Evolutionary conservation across 768 basidiomycete genomes (phyloP), one percentile per base, ranked within the genome.

Genomic region (Pisolithus tinctorius): DNA sequence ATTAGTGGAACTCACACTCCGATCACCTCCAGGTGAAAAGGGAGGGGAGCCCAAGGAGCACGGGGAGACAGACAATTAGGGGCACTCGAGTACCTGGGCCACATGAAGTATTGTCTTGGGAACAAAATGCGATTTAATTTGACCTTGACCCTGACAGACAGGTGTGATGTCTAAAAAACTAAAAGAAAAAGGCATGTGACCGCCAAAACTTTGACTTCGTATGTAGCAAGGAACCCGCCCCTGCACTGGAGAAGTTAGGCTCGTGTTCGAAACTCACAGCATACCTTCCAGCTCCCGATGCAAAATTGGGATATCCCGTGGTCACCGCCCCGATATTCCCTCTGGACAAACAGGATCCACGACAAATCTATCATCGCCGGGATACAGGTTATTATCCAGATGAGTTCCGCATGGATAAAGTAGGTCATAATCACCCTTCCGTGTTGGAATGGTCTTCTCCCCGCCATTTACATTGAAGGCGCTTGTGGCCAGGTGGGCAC

Each of bases 291-390:
- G 53, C 51, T 1, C 62, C 62, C 3, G 64, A 39, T 6, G 58
- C 41, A 40, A 58, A 50, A 47, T 58, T 64, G 0, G 7, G 47
- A 23, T 53, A 27, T 1, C 50, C 55, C 0, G 50, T 51, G 4
- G 58, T 63, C 17, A 49, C 14, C 54, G 11, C 17, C 11, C 60
- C 34, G 48, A 17, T 64, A 62, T 3, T 52, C 57, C 0, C 34
- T 40, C 34, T 55, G 53, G 4, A 53, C 57, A 31, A 63, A 63
- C 25, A 60, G n/a, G 60, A 47, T 63, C 59, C 3, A 54, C 56
- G 11, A 48, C 11, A 25, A 64, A 64, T 0, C n/a, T 14, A 38
- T 55, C n/a, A 7, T 57, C 54, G 11, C 57, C 25, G 13, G 53
- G 51, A 40, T 54, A 63, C 41, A 6, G 42, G 0, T 20, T 45